Conservation (phyloP, 371 early-diverging fungal species). For the Mortierella sp. region DNA sequence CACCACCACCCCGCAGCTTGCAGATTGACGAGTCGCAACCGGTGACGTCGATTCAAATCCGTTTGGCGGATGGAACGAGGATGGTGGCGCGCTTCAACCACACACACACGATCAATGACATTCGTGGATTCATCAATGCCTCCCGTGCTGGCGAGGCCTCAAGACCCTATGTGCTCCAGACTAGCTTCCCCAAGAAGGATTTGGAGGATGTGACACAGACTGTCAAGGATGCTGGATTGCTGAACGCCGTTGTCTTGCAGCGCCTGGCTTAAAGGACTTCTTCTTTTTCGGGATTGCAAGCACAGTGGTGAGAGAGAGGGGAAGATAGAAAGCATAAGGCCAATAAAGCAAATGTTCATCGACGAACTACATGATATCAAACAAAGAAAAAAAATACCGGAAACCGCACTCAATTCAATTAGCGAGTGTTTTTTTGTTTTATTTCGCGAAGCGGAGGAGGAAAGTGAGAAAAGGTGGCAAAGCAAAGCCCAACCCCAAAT, state of each 20-base stretch:
- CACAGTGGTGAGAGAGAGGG: neutral
- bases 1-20: conserved; percentile 60
- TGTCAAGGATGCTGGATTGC: conserved; percentile 84
- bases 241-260: conserved; percentile 91
- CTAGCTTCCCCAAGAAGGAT: conserved; percentile 86
- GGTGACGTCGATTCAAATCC: conserved; percentile 89
- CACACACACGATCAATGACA: conserved; percentile 89
- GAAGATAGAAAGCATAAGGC: neutral
- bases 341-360: neutral
- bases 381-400: neutral
- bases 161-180: conserved; percentile 81
- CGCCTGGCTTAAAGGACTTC: conserved; percentile 38
- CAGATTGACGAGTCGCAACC: conserved; percentile 83
- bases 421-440: too few species aligned
- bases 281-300: neutral
- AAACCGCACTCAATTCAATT: too few species aligned
- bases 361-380: neutral
- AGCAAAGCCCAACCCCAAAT: neutral
- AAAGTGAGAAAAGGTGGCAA: neutral
- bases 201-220: conserved; percentile 77
- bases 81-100: conserved; percentile 91
- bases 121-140: conserved; percentile 80
- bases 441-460: too few species aligned
- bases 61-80: conserved; percentile 91
- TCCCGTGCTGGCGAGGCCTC: conserved; percentile 65